phyloP scores from a whole-genome alignment of 176 grass and related monocot species.

The Puccinellia tenuiflora region DNA sequence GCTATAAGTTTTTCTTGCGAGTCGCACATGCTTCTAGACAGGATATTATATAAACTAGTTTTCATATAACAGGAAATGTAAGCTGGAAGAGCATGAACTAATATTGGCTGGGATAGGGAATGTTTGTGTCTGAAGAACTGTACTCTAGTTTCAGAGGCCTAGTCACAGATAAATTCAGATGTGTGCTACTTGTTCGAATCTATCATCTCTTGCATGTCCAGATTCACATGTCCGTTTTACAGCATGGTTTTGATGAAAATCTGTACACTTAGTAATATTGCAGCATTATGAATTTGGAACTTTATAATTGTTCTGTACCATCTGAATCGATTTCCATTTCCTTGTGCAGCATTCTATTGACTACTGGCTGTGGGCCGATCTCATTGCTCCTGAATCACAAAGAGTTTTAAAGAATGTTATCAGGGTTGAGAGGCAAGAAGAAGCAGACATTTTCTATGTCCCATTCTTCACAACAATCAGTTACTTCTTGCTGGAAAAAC shows the following conservation, averaged over 20 bases:
- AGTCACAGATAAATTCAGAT: background rate
- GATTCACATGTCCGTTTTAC: background rate
- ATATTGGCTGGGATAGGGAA: background rate
- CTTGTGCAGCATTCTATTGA: slow-evolving; percentile 89
- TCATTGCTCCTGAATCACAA: slow-evolving; percentile 78
- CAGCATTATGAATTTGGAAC: background rate
- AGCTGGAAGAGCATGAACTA: background rate
- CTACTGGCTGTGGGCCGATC: slow-evolving; percentile 98
- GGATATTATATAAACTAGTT: background rate
- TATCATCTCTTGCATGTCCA: background rate
- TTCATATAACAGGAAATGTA: background rate
- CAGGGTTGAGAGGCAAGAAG: slow-evolving; percentile 70
- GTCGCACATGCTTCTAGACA: background rate
- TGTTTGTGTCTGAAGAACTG: background rate
- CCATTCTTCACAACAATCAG: slow-evolving; percentile 97
- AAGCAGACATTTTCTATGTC: slow-evolving; percentile 89
- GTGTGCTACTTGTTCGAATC: background rate
- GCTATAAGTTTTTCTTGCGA: background rate
- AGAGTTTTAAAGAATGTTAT: slow-evolving; percentile 74
- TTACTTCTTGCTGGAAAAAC: slow-evolving; percentile 94
- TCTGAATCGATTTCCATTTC: slow-evolving; percentile 4
- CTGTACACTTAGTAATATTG: background rate
- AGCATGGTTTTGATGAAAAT: background rate
- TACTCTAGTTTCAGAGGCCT: background rate
- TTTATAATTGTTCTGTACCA: background rate